Evolutionary conservation across 139 green algal genomes (phyloP).

Genomic region (Mychonastes homosphaera): DNA sequence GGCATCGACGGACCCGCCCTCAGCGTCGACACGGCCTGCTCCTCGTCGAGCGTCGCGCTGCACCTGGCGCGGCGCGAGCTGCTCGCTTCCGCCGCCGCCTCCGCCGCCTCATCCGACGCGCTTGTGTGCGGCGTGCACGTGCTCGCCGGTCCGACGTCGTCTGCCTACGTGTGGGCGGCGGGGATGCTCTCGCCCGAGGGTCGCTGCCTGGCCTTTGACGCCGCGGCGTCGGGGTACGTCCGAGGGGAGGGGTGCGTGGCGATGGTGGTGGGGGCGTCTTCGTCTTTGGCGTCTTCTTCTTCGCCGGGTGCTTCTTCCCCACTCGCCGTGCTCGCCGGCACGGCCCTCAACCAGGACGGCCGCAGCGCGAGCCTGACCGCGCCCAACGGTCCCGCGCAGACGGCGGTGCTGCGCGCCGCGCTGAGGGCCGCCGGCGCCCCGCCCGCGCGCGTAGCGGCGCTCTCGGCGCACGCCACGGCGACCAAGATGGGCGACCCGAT

Average conservation of each 20-base stretch:
- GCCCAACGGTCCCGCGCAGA: conserved; percentile 77
- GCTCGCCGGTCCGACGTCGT: conserved; percentile 31
- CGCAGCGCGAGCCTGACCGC: conserved; percentile 72
- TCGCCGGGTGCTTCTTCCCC: conserved; percentile 5
- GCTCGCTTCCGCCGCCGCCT: background rate
- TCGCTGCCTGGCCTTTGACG: conserved; percentile 62
- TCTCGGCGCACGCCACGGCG: conserved; percentile 43
- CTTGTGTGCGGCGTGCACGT: conserved; percentile 41
- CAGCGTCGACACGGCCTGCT: conserved; percentile 59
- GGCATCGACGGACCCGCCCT: conserved; percentile 28
- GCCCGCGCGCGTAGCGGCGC: conserved; percentile 4
- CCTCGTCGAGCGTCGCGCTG: conserved; percentile 40
- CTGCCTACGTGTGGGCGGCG: conserved; percentile 35
- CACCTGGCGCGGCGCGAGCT: conserved; percentile 25
- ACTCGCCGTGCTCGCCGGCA: conserved; percentile 24
- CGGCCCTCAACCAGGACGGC: conserved; percentile 61
- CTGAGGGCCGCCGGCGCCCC: conserved; percentile 16
- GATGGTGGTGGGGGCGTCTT: conserved; percentile 20
- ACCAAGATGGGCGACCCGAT: conserved; percentile 7
- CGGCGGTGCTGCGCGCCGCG: conserved; percentile 52
- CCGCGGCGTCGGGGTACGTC: conserved; percentile 67
- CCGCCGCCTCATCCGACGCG: conserved; percentile 1
- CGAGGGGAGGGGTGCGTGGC: conserved; percentile 45
- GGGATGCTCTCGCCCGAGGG: conserved; percentile 60
- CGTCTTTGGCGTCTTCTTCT: conserved; percentile 17